phyloP scores from a whole-genome alignment of 2,329 filamentous ascomycete species.

The Pseudogymnoascus sp. region DNA sequence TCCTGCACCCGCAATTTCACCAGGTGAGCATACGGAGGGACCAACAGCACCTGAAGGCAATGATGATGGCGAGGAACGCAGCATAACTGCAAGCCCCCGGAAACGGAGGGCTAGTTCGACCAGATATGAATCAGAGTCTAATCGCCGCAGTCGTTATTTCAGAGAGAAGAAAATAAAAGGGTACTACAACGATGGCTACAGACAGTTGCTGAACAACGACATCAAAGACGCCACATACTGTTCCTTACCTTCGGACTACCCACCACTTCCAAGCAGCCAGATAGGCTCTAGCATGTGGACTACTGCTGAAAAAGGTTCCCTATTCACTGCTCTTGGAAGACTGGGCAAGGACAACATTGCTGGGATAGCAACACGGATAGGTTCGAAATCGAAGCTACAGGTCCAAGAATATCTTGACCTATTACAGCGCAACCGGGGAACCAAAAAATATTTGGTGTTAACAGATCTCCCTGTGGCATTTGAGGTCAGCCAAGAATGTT shows the following conservation, averaged over 20 bases:
- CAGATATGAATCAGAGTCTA: neutral
- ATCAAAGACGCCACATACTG: conserved; percentile 42
- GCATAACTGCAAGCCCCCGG: neutral
- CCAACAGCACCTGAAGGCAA: neutral
- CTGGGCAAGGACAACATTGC: conserved; percentile 54
- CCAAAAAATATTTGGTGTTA: conserved; percentile 31
- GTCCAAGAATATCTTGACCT: conserved; percentile 60
- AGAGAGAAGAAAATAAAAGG: conserved; percentile 22
- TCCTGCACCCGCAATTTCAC: neutral
- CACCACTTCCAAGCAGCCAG: conserved; percentile 40
- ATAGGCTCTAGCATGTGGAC: conserved; percentile 66
- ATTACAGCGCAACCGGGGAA: conserved; percentile 34
- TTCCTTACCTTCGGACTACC: conserved; percentile 23
- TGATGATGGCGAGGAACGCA: neutral
- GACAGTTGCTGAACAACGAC: conserved; percentile 44
- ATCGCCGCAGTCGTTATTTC: neutral
- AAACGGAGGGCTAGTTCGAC: neutral
- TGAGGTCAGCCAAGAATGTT: conserved; percentile 62
- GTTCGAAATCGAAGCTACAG: conserved; percentile 66
- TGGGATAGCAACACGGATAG: conserved; percentile 54
- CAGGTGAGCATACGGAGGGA: neutral
- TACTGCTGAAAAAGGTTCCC: conserved; percentile 55
- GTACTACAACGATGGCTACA: conserved; percentile 42
- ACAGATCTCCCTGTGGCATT: conserved; percentile 60
- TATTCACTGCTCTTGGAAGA: conserved; percentile 58